These are phyloP conservation scores for Pinus taeda DNA, from an alignment of 75 land plant species.

Conservation along the genomic window DNA sequence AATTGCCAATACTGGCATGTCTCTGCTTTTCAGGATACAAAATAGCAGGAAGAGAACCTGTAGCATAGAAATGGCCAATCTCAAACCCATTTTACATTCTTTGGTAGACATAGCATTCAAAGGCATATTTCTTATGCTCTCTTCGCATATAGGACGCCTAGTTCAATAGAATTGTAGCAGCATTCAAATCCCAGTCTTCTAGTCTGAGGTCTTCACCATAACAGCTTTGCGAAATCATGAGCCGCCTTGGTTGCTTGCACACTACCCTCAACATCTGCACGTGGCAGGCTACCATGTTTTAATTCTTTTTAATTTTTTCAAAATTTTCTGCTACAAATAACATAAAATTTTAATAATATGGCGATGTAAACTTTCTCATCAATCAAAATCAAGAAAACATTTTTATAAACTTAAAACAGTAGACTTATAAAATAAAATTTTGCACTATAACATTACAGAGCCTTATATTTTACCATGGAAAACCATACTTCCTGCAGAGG, in stretches of 20 bases:
- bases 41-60: constrained; percentile 6
- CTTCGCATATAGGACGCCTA: constrained; percentile 51
- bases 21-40: constrained; percentile 14
- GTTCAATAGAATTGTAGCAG: constrained; percentile 66
- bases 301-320: no score
- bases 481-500: no score
- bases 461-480: no score
- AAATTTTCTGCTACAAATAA: no score
- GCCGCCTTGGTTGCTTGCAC: constrained; percentile 38
- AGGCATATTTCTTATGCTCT: constrained; percentile 80
- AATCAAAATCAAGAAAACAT: no score
- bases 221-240: constrained; percentile 74
- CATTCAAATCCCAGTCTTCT: constrained; percentile 86
- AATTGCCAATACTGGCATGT: constrained; percentile 64
- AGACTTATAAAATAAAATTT: no score
- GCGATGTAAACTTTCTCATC: no score
- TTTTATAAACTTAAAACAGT: no score
- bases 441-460: no score
- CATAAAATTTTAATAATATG: no score
- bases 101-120: constrained; percentile 76
- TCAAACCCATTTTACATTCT: constrained; percentile 81
- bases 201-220: constrained; percentile 51
- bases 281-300: no score
- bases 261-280: no score
- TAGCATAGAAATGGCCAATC: constrained; percentile 48